A percentile compares a stretch with the other conserved stretches of the same genome.
Conservation (phyloP, 139 green algal genomes). For the Asterochloris erici region DNA sequence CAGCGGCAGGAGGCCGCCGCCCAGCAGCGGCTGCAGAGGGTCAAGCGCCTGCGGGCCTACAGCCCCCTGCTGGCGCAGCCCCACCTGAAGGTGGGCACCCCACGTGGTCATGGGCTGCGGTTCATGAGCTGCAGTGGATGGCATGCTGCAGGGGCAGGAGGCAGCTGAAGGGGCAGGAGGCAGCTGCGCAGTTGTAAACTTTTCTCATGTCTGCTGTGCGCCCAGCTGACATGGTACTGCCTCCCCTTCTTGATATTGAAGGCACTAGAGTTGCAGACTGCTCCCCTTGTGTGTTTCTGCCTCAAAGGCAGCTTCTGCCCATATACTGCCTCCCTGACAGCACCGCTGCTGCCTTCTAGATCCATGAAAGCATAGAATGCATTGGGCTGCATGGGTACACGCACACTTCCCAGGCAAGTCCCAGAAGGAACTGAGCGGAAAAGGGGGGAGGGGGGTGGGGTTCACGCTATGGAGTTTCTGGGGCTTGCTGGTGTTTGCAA, state of each 20-base stretch:
- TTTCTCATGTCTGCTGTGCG: background rate
- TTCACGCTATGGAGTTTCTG: too few species aligned
- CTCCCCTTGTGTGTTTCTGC: background rate
- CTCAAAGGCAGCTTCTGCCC: background rate
- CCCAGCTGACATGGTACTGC: background rate
- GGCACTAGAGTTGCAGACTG: background rate
- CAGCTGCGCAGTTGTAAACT: background rate
- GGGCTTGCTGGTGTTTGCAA: too few species aligned
- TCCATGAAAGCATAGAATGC: too few species aligned
- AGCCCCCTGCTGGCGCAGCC: slow-evolving; percentile 37
- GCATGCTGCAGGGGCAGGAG: background rate
- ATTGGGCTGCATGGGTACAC: too few species aligned
- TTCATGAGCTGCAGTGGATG: background rate
- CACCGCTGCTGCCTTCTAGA: too few species aligned
- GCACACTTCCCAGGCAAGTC: too few species aligned
- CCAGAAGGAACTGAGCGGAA: too few species aligned
- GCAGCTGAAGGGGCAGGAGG: background rate
- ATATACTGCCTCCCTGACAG: too few species aligned
- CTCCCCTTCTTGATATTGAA: background rate
- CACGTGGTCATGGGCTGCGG: background rate
- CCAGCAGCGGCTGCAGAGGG: slow-evolving; percentile 1
- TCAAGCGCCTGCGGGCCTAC: slow-evolving; percentile 27
- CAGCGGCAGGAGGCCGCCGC: background rate
- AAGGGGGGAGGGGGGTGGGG: too few species aligned
- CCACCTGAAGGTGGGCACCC: slow-evolving; percentile 23